phyloP scores from a whole-genome alignment of 148 eudicot genomes.

The Selenicereus undatus region DNA sequence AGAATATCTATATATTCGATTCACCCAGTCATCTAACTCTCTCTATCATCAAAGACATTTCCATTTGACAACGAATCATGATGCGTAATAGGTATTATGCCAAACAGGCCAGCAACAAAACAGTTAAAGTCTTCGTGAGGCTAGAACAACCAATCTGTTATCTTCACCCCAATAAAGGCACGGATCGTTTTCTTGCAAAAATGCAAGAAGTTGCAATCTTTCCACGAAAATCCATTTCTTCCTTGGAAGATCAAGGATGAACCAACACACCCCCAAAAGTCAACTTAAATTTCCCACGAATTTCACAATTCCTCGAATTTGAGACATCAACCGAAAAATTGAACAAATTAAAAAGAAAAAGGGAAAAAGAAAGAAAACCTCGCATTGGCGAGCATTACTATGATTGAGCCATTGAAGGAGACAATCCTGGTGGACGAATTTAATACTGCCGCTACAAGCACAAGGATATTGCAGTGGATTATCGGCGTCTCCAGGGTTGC shows the following conservation, averaged over 20 bases:
- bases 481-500: constrained; percentile 77
- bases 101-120: not conserved
- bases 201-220: not conserved
- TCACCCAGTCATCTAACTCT: not conserved
- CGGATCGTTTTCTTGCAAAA: not conserved
- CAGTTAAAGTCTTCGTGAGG: not conserved
- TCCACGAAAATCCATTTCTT: not conserved
- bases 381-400: constrained; percentile 91
- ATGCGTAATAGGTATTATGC: not conserved
- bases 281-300: not conserved
- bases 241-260: not conserved
- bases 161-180: not conserved
- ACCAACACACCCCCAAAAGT: not conserved
- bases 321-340: not conserved
- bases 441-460: constrained; percentile 92
- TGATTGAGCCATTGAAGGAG: constrained; percentile 98
- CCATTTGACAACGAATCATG: not conserved
- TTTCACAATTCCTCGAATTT: not conserved
- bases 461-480: constrained; percentile 85
- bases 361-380: constrained; percentile 38
- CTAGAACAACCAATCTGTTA: not conserved
- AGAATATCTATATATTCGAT: not conserved
- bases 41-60: not conserved
- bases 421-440: constrained; percentile 92
- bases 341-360: not conserved